Evolutionary conservation across 768 basidiomycete genomes (phyloP).

Genomic region (Scleroderma citrinum): DNA sequence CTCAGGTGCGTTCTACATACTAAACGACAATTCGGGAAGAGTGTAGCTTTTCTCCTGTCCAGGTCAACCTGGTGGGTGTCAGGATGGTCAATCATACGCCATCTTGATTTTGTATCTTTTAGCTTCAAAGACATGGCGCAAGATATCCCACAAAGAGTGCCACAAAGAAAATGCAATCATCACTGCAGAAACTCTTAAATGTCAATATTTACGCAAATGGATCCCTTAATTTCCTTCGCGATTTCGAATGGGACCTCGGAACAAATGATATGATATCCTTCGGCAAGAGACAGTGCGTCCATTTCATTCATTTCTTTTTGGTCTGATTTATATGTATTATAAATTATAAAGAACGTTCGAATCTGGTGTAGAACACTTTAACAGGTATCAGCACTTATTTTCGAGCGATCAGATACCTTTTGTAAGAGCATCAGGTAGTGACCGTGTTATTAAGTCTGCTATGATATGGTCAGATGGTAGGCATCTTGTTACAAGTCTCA

Average conservation of each 20-base stretch:
- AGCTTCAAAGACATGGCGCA: constrained; percentile 81
- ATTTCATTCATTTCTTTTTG: constrained; percentile 21
- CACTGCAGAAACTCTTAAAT: constrained; percentile 49
- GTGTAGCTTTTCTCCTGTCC: not conserved
- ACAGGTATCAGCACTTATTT: constrained; percentile 50
- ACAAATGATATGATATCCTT: constrained; percentile 55
- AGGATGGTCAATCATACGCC: too few relatives aligned
- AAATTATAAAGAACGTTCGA: constrained; percentile 38
- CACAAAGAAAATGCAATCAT: constrained; percentile 34
- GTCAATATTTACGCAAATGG: constrained; percentile 41
- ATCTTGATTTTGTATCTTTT: constrained; percentile 1
- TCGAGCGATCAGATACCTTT: constrained; percentile 43
- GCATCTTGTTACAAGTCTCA: not conserved
- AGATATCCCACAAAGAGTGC: constrained; percentile 63
- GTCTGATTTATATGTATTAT: too few relatives aligned
- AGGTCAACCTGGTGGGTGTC: constrained; percentile 27
- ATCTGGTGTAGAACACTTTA: constrained; percentile 46
- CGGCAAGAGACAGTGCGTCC: constrained; percentile 62
- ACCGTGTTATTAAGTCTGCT: constrained; percentile 62
- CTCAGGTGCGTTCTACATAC: constrained; percentile 39
- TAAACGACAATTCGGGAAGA: not conserved
- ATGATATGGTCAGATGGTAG: constrained; percentile 64
- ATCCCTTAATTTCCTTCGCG: constrained; percentile 48
- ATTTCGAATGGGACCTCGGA: constrained; percentile 57
- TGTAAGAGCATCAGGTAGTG: constrained; percentile 43